Evolutionary conservation across 768 basidiomycete species (phyloP).

Genomic region (Trametes meyenii): DNA sequence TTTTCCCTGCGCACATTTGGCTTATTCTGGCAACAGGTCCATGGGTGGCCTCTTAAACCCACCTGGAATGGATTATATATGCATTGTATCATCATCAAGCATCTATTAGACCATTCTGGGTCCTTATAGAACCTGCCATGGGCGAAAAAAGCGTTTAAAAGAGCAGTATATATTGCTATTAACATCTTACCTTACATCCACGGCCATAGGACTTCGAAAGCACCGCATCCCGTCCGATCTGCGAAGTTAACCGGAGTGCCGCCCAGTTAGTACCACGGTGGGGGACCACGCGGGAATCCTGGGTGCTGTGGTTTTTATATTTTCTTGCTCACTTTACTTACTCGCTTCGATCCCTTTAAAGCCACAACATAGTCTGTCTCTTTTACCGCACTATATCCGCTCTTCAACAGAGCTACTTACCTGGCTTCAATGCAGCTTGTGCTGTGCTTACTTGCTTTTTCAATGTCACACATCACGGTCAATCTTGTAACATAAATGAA

Average conservation of each 20-base stretch:
- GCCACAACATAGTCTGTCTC: neutral
- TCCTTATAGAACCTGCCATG: neutral
- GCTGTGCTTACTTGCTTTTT: neutral
- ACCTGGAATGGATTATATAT: too few relatives aligned
- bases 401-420: neutral
- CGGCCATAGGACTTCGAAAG: constrained; percentile 44
- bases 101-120: neutral
- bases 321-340: neutral
- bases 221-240: constrained; percentile 64
- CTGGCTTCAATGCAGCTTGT: too few relatives aligned
- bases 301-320: constrained; percentile 46
- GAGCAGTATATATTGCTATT: neutral
- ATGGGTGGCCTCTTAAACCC: neutral
- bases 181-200: constrained; percentile 27
- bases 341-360: too few relatives aligned
- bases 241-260: constrained; percentile 65
- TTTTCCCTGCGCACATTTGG: neutral
- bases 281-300: constrained; percentile 61
- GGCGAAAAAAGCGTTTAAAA: neutral
- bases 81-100: neutral
- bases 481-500: too few relatives aligned
- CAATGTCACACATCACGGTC: too few relatives aligned
- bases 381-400: too few relatives aligned
- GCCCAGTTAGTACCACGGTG: constrained; percentile 67
- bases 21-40: neutral